phyloP scores from a whole-genome alignment of 1,139 yeast species.

The Wickerhamomyces sp. region DNA sequence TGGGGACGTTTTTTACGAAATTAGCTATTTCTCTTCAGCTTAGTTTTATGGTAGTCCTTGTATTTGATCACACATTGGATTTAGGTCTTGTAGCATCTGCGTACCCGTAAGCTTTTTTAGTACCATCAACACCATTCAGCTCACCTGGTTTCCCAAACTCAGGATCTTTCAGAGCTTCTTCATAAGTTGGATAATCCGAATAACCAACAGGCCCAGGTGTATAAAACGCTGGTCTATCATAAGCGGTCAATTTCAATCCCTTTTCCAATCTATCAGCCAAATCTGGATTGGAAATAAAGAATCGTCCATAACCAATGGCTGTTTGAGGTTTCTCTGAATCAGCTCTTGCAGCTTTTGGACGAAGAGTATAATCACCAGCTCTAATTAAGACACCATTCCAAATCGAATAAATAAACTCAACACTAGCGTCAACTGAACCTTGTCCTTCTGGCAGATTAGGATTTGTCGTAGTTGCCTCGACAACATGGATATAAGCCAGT shows the following conservation, averaged over 20 bases:
- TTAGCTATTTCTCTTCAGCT: too few relatives aligned
- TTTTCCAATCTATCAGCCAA: constrained; percentile 39
- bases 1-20: too few relatives aligned
- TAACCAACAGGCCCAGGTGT: constrained; percentile 14
- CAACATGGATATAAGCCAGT: constrained; percentile 48
- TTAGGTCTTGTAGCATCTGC: background rate
- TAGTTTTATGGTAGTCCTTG: too few relatives aligned
- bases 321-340: constrained; percentile 29
- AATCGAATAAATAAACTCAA: constrained; percentile 22
- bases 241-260: constrained; percentile 36
- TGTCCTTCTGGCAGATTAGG: constrained; percentile 15
- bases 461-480: constrained; percentile 49
- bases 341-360: constrained; percentile 24
- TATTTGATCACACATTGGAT: too few relatives aligned
- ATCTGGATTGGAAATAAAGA: constrained; percentile 49
- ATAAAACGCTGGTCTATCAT: constrained; percentile 36
- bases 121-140: too few relatives aligned
- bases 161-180: too few relatives aligned
- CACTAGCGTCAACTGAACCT: constrained; percentile 8
- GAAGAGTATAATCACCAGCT: constrained; percentile 43
- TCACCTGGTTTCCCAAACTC: constrained; percentile 4
- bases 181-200: too few relatives aligned
- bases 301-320: constrained; percentile 41
- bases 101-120: background rate
- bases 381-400: constrained; percentile 39